Percentiles rank a stretch among this genome's conserved stretches.
Conservation (phyloP, 2,329 filamentous ascomycete genomes). For the Delphinella strobiligena region DNA sequence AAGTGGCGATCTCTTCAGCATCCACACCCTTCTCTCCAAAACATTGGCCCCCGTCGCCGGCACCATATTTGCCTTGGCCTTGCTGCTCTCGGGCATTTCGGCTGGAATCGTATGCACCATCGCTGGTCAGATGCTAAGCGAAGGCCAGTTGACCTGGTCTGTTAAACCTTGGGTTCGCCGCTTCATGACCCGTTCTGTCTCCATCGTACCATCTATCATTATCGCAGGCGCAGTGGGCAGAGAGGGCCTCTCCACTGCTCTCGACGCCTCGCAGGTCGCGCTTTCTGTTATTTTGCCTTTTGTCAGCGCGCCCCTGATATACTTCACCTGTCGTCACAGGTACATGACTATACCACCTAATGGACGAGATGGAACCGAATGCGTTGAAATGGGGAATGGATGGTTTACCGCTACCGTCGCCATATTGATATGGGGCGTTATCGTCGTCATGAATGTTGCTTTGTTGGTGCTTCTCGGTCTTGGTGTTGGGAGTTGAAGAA, state of each 20-base stretch:
- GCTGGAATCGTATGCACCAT: constrained; percentile 86
- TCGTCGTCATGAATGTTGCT: constrained; percentile 69
- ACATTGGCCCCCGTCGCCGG: constrained; percentile 65
- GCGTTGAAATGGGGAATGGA: constrained; percentile 56
- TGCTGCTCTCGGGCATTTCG: constrained; percentile 67
- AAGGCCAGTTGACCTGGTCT: constrained; percentile 67
- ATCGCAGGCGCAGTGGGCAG: constrained; percentile 69
- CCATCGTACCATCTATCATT: constrained; percentile 70
- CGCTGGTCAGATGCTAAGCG: constrained; percentile 76
- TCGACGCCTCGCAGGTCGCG: constrained; percentile 67
- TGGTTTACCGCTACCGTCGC: constrained; percentile 51
- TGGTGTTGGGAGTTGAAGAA: too few relatives aligned
- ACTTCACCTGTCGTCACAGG: constrained; percentile 66
- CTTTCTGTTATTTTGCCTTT: constrained; percentile 72
- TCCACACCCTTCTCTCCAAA: constrained; percentile 57
- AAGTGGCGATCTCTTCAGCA: constrained; percentile 68
- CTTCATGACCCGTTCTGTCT: constrained; percentile 65
- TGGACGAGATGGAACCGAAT: constrained; percentile 6
- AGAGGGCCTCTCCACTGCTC: constrained; percentile 54
- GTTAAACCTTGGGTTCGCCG: constrained; percentile 67
- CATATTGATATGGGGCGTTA: constrained; percentile 57
- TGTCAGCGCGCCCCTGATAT: constrained; percentile 70
- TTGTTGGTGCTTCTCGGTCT: constrained; percentile 54
- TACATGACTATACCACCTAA: constrained; percentile 54
- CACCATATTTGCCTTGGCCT: constrained; percentile 70